Conservation (phyloP, 345 rosid species). For the Salix caprea region DNA sequence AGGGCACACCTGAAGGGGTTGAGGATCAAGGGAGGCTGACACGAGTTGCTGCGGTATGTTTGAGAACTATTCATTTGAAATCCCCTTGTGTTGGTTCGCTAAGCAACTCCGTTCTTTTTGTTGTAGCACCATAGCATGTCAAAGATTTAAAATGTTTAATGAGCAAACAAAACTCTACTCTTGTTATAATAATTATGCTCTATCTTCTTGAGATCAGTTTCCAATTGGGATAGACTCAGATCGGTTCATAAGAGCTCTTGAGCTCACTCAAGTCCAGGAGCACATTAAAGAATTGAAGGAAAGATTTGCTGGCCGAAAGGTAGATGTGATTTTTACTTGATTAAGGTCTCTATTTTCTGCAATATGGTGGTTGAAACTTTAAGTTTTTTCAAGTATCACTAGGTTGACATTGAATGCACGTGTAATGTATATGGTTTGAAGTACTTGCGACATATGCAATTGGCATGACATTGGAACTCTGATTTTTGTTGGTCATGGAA, state of each 20-base stretch:
- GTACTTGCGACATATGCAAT: background rate
- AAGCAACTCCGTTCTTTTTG: background rate
- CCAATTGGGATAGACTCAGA: constrained; percentile 98
- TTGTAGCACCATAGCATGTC: constrained; percentile 2
- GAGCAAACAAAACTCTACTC: background rate
- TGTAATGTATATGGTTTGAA: background rate
- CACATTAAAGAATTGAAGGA: constrained; percentile 83
- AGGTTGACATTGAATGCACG: background rate
- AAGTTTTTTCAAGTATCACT: background rate
- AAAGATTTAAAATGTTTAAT: background rate
- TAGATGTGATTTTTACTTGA: constrained; percentile 17
- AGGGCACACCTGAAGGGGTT: constrained; percentile 99
- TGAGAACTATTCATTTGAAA: constrained; percentile 14
- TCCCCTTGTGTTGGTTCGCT: constrained; percentile 14
- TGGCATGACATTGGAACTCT: background rate
- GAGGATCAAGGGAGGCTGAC: constrained; percentile 97
- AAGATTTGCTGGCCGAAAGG: constrained; percentile 94
- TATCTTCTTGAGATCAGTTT: constrained; percentile 51
- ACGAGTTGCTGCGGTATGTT: constrained; percentile 92
- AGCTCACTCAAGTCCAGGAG: constrained; percentile 51
- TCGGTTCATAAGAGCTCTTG: constrained; percentile 79
- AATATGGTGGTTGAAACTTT: background rate
- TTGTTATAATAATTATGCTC: constrained; percentile 6
- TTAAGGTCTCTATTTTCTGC: background rate
- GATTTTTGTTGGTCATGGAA: background rate